Conservation (phyloP, 2,329 filamentous ascomycete genomes). For the Ophiostoma sp. region DNA sequence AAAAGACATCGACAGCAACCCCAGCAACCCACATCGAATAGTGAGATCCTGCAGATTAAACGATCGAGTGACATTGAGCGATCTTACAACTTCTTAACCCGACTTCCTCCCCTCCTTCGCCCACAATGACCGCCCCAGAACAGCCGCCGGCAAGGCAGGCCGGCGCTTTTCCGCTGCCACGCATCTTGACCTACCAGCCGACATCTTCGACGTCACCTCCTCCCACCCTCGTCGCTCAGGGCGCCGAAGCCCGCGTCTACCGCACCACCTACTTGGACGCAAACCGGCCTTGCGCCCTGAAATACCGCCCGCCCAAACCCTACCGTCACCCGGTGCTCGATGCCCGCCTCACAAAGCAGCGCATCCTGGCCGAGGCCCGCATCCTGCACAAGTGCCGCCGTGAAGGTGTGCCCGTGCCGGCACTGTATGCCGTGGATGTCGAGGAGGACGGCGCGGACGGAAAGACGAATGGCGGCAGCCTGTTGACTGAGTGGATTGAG, state of each 20-base stretch:
- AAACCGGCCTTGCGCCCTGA: conserved; percentile 72
- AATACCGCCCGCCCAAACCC: conserved; percentile 86
- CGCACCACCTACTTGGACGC: conserved; percentile 76
- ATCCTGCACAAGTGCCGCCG: conserved; percentile 76
- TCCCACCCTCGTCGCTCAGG: conserved; percentile 79
- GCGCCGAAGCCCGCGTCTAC: conserved; percentile 94
- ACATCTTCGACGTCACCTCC: conserved; percentile 41
- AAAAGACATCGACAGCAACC: neutral
- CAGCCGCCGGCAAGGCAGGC: conserved; percentile 21
- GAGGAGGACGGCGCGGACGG: conserved; percentile 63
- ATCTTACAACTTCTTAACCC: too few relatives aligned
- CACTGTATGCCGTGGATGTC: conserved; percentile 66
- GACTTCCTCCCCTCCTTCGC: neutral
- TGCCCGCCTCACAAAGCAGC: conserved; percentile 78
- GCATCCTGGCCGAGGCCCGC: conserved; percentile 84
- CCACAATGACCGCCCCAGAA: conserved; percentile 7
- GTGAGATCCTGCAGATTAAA: neutral
- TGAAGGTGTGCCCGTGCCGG: conserved; percentile 80
- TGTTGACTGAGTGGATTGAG: conserved; percentile 82
- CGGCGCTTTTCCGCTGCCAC: conserved; percentile 41
- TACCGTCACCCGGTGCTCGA: conserved; percentile 93
- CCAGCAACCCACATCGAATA: too few relatives aligned
- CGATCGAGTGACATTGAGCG: neutral
- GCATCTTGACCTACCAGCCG: conserved; percentile 58
- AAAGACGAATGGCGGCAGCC: conserved; percentile 36